These are phyloP conservation scores for Petunia axillaris DNA, from an alignment of 257 asterid species.

Conservation along the genomic window DNA sequence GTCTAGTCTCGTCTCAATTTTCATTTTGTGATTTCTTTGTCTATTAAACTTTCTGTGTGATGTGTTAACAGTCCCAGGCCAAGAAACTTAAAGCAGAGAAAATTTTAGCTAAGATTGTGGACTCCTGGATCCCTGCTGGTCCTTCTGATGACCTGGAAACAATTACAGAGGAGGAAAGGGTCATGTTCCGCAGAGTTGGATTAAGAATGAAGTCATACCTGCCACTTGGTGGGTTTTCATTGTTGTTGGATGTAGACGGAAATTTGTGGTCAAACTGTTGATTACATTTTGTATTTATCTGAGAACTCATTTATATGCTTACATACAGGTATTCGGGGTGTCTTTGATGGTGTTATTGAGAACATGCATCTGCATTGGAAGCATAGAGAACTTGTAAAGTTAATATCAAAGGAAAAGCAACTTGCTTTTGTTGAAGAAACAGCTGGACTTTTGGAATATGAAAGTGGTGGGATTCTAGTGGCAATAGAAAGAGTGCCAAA, in stretches of 20 bases:
- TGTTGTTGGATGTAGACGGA: conserved; percentile 8
- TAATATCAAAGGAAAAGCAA: conserved; percentile 87
- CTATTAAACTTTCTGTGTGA: conserved; percentile 14
- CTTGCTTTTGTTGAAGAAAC: conserved; percentile 88
- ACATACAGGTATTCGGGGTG: conserved; percentile 87
- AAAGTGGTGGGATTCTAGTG: conserved; percentile 93
- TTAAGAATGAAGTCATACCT: conserved; percentile 89
- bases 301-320: conserved; percentile 30
- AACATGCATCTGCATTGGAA: conserved; percentile 99
- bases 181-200: conserved; percentile 86
- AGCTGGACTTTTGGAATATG: conserved; percentile 92
- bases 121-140: conserved; percentile 84
- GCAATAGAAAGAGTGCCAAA: conserved; percentile 87
- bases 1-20: background rate
- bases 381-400: conserved; percentile 93
- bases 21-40: background rate
- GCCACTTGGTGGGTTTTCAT: conserved; percentile 80
- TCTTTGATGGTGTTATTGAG: conserved; percentile 97
- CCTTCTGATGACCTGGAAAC: conserved; percentile 97
- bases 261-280: background rate
- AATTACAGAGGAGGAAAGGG: conserved; percentile 94
- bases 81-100: conserved; percentile 94
- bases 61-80: conserved; percentile 73
- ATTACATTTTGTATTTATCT: background rate
- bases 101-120: conserved; percentile 76